phyloP scores from a whole-genome alignment of 2,329 filamentous ascomycete genomes.

The Penicillium sp. region DNA sequence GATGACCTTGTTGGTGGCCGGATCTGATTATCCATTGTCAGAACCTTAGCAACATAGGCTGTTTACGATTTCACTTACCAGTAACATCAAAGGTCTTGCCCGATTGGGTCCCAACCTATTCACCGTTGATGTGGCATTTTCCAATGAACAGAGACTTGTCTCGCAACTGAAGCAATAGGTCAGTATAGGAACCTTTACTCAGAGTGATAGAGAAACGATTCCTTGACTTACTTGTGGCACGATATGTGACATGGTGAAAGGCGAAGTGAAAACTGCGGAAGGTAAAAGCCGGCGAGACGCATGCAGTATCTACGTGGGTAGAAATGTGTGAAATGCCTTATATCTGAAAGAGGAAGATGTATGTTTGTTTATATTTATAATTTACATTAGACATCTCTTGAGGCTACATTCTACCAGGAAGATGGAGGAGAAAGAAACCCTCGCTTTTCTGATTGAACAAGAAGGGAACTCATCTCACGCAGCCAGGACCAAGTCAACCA shows the following conservation, averaged over 20 bases:
- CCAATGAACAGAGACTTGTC: neutral
- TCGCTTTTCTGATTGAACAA: too few relatives aligned
- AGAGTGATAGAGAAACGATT: neutral
- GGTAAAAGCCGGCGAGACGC: neutral
- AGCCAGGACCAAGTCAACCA: too few relatives aligned
- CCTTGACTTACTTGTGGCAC: neutral
- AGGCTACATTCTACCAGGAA: too few relatives aligned
- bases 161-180: neutral
- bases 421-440: too few relatives aligned
- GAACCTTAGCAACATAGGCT: too few relatives aligned
- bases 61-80: neutral
- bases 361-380: neutral
- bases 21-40: neutral
- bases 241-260: neutral
- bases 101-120: neutral
- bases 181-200: neutral
- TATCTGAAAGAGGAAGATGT: neutral
- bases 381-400: neutral
- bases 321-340: neutral
- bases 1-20: conserved; percentile 1
- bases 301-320: neutral
- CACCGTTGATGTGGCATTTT: conserved; percentile 3
- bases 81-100: conserved; percentile 2
- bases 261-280: neutral
- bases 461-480: too few relatives aligned